These are phyloP conservation scores for Monosporascus sp. DNA, from an alignment of 2,329 filamentous ascomycete genomes.

Conservation along the genomic window DNA sequence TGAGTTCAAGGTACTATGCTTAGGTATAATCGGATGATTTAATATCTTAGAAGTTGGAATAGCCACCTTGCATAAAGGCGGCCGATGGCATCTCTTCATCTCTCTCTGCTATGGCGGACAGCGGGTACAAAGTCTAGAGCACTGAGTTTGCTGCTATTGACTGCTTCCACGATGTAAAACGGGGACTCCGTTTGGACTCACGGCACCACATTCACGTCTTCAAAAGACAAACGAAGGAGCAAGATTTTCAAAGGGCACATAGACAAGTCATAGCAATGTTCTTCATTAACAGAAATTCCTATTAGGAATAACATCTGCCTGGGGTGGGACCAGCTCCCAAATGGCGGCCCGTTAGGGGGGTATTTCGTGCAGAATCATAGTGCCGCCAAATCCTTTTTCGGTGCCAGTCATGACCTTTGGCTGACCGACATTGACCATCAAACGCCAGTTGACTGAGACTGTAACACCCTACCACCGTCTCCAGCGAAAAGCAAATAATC, in stretches of 20 bases:
- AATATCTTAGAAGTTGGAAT: no score
- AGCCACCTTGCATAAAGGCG: no score
- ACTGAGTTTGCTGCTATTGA: no score
- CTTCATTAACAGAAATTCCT: conserved; percentile 28
- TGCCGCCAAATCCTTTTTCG: conserved; percentile 28
- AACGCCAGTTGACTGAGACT: conserved; percentile 28
- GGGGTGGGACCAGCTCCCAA: conserved; percentile 20
- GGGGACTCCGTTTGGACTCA: no score
- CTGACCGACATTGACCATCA: conserved; percentile 26
- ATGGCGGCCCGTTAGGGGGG: conserved; percentile 25
- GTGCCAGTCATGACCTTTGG: conserved; percentile 24
- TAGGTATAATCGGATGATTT: no score
- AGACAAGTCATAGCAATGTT: conserved; percentile 14
- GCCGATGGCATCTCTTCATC: no score
- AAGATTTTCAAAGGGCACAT: neutral
- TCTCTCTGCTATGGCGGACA: no score
- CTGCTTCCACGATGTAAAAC: no score
- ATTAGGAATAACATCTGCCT: conserved; percentile 24
- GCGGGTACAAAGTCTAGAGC: no score
- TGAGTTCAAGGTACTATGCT: no score
- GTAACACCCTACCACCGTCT: conserved; percentile 21
- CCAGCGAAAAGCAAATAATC: conserved; percentile 24
- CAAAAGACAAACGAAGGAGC: neutral
- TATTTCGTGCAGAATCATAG: conserved; percentile 29
- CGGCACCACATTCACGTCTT: no score